Percentiles rank a stretch among this genome's conserved stretches.
phyloP scores from a whole-genome alignment of 2,329 filamentous ascomycete species.

The Graphilbum ipis-grandicollis region DNA sequence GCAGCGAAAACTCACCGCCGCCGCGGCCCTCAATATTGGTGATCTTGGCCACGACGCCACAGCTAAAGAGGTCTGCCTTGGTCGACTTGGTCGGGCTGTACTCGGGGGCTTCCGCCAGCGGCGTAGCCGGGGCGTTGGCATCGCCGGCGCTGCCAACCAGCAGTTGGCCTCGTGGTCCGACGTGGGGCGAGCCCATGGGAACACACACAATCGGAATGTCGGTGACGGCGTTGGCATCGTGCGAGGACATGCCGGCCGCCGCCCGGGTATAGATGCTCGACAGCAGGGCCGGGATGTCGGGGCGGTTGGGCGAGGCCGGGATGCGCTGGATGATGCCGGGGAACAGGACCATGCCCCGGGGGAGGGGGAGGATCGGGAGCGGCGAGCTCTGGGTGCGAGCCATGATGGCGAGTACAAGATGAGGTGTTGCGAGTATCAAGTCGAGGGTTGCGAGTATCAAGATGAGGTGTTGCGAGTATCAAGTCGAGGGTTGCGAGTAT shows the following conservation, averaged over 20 bases:
- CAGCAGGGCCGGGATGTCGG: conserved; percentile 77
- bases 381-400: conserved; percentile 22
- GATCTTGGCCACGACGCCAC: conserved; percentile 67
- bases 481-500: no score
- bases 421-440: no score
- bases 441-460: no score
- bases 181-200: conserved; percentile 59
- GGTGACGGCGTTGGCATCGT: conserved; percentile 44
- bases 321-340: conserved; percentile 77
- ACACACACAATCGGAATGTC: conserved; percentile 72
- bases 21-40: conserved; percentile 60
- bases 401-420: conserved; percentile 11
- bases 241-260: conserved; percentile 33
- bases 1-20: conserved; percentile 59
- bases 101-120: conserved; percentile 27
- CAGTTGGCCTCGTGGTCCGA: conserved; percentile 58
- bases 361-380: conserved; percentile 67
- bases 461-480: no score
- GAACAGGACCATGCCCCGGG: conserved; percentile 64
- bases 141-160: conserved; percentile 49
- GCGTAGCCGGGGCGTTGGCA: conserved; percentile 23
- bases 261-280: conserved; percentile 69
- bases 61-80: conserved; percentile 62
- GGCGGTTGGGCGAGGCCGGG: conserved; percentile 58
- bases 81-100: conserved; percentile 41